phyloP scores from a whole-genome alignment of 192 early-diverging fungal genomes.

The Pilobolus umbonatus region DNA sequence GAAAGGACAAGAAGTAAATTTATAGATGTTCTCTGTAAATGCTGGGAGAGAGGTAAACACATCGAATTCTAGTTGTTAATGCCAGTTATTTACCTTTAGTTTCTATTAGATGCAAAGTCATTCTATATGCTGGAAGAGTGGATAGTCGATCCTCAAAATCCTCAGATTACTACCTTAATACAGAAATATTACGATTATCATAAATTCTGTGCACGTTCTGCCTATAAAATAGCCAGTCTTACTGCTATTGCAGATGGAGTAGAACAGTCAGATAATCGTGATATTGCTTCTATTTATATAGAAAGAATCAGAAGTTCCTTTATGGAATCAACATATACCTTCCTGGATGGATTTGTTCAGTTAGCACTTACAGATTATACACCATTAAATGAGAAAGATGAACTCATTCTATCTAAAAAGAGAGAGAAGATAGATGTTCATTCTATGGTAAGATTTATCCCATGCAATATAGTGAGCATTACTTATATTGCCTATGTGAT shows the following conservation, averaged over 20 bases:
- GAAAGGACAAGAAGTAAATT: slow-evolving; percentile 68
- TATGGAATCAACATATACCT: slow-evolving; percentile 64
- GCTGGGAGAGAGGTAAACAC: slow-evolving; percentile 68
- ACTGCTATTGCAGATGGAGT: slow-evolving; percentile 40
- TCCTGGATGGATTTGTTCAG: slow-evolving; percentile 80
- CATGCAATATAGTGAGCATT: background rate
- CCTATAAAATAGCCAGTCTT: slow-evolving; percentile 54
- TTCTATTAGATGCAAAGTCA: slow-evolving; percentile 52
- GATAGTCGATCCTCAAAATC: slow-evolving; percentile 55
- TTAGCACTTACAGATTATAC: slow-evolving; percentile 52
- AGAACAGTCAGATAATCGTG: slow-evolving; percentile 29
- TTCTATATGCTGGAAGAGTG: slow-evolving; percentile 74
- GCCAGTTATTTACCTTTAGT: background rate
- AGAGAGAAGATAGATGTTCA: slow-evolving; percentile 33
- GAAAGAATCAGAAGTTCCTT: slow-evolving; percentile 59
- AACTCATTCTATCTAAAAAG: slow-evolving; percentile 21
- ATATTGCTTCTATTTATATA: slow-evolving; percentile 46
- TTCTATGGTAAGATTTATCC: slow-evolving; percentile 27
- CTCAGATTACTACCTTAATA: slow-evolving; percentile 58
- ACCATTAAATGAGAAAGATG: slow-evolving; percentile 27
- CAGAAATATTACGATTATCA: slow-evolving; percentile 66
- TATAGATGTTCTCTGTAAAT: slow-evolving; percentile 70
- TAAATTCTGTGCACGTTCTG: slow-evolving; percentile 58
- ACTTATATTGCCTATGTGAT: background rate
- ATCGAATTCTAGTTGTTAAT: background rate